Evolutionary conservation across 768 basidiomycete genomes (phyloP).

Genomic region (Scleroderma citrinum): DNA sequence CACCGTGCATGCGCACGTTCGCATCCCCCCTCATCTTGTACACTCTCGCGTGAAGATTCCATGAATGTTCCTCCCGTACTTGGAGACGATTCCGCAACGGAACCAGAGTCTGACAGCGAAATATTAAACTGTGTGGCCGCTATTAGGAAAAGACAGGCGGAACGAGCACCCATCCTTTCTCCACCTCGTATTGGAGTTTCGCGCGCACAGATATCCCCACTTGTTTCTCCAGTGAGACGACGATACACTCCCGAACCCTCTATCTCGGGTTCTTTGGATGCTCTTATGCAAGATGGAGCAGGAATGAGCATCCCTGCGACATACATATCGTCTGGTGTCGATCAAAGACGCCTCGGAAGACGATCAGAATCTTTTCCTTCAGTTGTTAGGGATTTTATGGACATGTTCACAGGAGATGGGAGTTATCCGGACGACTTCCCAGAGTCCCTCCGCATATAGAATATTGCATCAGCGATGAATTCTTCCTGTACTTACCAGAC

Average conservation of each 20-base stretch:
- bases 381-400: conserved; percentile 25
- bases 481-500: not conserved
- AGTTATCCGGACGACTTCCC: conserved; percentile 32
- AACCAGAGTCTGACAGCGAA: conserved; percentile 29
- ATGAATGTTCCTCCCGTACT: not conserved
- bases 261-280: not conserved
- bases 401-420: conserved; percentile 30
- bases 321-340: not conserved
- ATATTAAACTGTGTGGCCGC: conserved; percentile 15
- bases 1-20: conserved; percentile 2
- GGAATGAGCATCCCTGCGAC: conserved; percentile 2
- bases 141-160: conserved; percentile 10
- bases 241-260: conserved; percentile 4
- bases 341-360: not conserved
- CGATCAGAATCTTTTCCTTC: conserved; percentile 19
- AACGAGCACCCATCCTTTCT: conserved; percentile 1
- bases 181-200: not conserved
- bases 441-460: conserved; percentile 19
- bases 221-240: conserved; percentile 22
- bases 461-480: conserved; percentile 2
- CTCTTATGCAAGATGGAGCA: conserved; percentile 7
- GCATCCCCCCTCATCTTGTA: not conserved
- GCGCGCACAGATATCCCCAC: conserved; percentile 18
- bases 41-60: conserved; percentile 1
- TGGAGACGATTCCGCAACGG: conserved; percentile 25